phyloP scores from a whole-genome alignment of 2,329 filamentous ascomycete species.

The Capronia coronata region DNA sequence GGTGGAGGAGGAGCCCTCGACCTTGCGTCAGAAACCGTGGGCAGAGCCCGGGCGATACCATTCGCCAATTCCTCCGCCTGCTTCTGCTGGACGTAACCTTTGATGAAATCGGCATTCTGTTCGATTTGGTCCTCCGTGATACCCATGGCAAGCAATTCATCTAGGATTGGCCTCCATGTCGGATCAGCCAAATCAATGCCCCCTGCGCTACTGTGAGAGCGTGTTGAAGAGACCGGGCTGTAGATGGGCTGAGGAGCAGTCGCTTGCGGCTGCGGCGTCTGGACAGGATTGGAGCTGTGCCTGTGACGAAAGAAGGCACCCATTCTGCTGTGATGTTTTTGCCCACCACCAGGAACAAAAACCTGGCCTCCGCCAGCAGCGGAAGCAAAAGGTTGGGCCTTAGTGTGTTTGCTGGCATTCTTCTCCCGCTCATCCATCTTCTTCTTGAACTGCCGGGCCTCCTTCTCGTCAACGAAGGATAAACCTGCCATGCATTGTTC shows the following conservation, averaged over 20 bases:
- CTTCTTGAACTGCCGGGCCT: constrained; percentile 93
- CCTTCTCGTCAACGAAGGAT: constrained; percentile 94
- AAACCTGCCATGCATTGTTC: constrained; percentile 85
- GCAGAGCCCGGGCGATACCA: constrained; percentile 37
- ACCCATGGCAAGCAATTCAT: constrained; percentile 58
- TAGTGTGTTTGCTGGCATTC: constrained; percentile 84
- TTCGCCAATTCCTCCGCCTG: constrained; percentile 45
- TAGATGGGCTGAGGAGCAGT: constrained; percentile 26
- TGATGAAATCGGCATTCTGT: constrained; percentile 62
- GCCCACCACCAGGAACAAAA: constrained; percentile 35
- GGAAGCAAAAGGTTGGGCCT: constrained; percentile 63
- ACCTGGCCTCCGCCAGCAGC: constrained; percentile 44
- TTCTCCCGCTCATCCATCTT: constrained; percentile 96
- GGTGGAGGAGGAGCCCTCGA: constrained; percentile 48
- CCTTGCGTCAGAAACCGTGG: constrained; percentile 29
- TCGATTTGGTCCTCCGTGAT: constrained; percentile 63
- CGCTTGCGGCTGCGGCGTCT: constrained; percentile 27
- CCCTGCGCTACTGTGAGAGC: constrained; percentile 29
- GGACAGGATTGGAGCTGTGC: constrained; percentile 38
- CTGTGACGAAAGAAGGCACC: constrained; percentile 48
- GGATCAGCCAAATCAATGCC: constrained; percentile 56
- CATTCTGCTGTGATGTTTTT: constrained; percentile 45
- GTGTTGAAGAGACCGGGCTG: constrained; percentile 19
- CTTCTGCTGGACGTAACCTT: constrained; percentile 59
- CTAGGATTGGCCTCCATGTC: constrained; percentile 54